Base-by-base conservation (phyloP, 2,329 filamentous ascomycete genomes). In the Tolypocladium tundrense region DNA sequence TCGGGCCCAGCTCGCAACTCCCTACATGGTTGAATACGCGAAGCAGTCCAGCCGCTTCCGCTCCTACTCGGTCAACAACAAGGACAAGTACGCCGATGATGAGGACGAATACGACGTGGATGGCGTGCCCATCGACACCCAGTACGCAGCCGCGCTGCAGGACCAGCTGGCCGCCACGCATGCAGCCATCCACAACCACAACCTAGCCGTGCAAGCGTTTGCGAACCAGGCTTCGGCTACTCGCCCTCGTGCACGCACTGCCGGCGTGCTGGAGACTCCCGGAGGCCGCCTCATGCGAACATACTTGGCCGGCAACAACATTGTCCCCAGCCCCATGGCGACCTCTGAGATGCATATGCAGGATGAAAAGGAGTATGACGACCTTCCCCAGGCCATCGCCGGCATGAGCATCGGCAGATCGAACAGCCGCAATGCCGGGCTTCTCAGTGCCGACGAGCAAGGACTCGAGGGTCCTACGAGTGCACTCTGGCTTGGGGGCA, bases 11-110 rank as follows among this genome's bases (percentile, higher is more conserved):
- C 77, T 95, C 61, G 86, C 86, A 48, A 86, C 89, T 10, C 87
- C 88, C 2, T 88, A 91, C 63, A 79, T 93, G 40, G 86, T 93
- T 60, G 86, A 87, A 61, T 87, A 90, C 69, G 82, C 90, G 63
- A 88, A 87, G 69, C 88, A 89, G 65, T 81, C 87, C 51, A 97
- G 89, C 71, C 86, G 94, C 56, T 96, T 97, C 79, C 86, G 94
- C 53, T 99, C 94, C 1, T 97, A 97, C 72, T 99, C 94, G 1
- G 94, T 99, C 63, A 99, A 99, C 73, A 95, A 96, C 58, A 97
- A 96, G 73, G 93, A 97, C 71, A 95, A 94, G 72, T 97, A 97
- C 67, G 92, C 89, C 2, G 91, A 95, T 66, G 88, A 91, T 53
- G 92, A 95, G 56, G 88, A 91, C 33, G 88, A 91, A 60, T 90